Evolutionary conservation across 805 yeast genomes (phyloP), one percentile per base, ranked within the genome.

Genomic region (Hanseniaspora singularis): DNA sequence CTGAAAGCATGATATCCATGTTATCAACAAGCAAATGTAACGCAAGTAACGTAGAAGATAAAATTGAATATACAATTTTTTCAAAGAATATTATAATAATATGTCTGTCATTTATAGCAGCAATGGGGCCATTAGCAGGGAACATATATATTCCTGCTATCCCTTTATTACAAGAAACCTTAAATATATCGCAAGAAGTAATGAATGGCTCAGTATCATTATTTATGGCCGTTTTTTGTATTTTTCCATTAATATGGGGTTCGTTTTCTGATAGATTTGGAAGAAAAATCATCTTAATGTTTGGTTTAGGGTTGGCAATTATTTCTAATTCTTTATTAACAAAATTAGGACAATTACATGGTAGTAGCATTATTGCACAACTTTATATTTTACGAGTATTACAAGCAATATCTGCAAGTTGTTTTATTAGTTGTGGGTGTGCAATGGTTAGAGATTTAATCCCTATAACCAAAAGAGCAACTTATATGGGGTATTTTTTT

Each of bases 361-460:
- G 19, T 8, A 66, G 79, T 4, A 82, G 81, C 30, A 77, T 79
- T 26, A 80, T 80, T 0, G 81, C 89, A 0, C 68, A 84, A 1
- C 73, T 43, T 18, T 43, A 80, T 30, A 71, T 86, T 3, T 66
- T 85, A 2, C 66, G 76, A 50, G 60, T 81, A 3, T 79, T 88
- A 2, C 86, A 81, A 55, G 89, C 87, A 1, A 68, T 87, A 56
- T 94, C 94, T 31, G 94, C 92, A 0, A 75, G 85, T 50, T 80
- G 89, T 2, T 95, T 87, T 0, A 94, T 87, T 59, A 76, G 94
- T 16, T 80, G 85, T 24, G 96, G 96, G 1, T 94, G 95, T 0
- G 96, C 95, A 2, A 83, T 95, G 0, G 78, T 87, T 16, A 76
- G 85, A 24, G 96, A 87, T 59, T 61, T 87, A 27, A 79, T 71